Conservation (phyloP, 106 monocot genomes). For the Vanilla planifolia region DNA sequence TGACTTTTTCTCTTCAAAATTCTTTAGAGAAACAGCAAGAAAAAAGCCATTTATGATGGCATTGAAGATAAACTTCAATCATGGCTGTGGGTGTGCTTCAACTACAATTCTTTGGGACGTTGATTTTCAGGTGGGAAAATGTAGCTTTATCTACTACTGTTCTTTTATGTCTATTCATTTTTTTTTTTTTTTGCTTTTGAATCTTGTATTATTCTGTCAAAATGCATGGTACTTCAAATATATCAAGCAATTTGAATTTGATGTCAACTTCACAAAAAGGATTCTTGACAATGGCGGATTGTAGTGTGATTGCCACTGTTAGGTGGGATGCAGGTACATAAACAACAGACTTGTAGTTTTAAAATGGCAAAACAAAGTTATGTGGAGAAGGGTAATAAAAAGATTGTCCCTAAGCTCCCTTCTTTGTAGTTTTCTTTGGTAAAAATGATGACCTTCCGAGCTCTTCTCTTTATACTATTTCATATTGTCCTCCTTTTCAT, state of each 20-base stretch:
- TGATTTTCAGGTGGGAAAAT: constrained; percentile 56
- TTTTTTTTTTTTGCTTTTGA: background rate
- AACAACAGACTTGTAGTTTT: too few relatives aligned
- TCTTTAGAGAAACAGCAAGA: constrained; percentile 52
- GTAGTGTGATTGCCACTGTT: too few relatives aligned
- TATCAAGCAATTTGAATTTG: background rate
- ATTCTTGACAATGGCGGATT: background rate
- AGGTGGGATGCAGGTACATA: too few relatives aligned
- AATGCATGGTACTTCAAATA: background rate
- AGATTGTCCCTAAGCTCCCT: too few relatives aligned
- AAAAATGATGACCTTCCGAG: too few relatives aligned
- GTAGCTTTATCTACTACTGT: background rate
- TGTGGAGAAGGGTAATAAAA: too few relatives aligned
- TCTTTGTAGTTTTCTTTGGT: too few relatives aligned
- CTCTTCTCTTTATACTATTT: too few relatives aligned
- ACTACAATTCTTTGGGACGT: constrained; percentile 47
- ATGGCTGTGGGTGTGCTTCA: constrained; percentile 65
- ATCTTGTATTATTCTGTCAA: background rate
- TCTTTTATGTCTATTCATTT: too few relatives aligned
- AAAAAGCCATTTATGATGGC: constrained; percentile 49
- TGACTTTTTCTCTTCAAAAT: constrained; percentile 3
- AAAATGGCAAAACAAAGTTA: too few relatives aligned
- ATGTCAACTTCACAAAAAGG: background rate
- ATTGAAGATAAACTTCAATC: constrained; percentile 74
- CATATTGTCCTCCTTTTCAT: too few relatives aligned